These are phyloP conservation scores for Ceratonia siliqua DNA, from an alignment of 306 rosid genomes.

Conservation along the genomic window DNA sequence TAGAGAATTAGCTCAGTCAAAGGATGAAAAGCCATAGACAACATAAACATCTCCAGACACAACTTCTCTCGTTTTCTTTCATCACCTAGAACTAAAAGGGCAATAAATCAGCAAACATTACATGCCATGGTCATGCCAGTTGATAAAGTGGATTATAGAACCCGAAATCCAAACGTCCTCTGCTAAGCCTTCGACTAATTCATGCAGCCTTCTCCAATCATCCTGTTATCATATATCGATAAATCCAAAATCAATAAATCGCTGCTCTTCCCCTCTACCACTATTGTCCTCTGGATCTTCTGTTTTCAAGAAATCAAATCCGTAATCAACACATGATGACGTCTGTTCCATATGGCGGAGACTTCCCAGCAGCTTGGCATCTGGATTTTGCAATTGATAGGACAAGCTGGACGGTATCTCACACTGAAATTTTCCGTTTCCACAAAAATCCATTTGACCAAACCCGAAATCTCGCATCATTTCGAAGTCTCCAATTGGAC, in stretches of 20 bases:
- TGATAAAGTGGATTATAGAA: neutral
- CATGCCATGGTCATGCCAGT: neutral
- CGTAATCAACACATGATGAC: slow-evolving; percentile 45
- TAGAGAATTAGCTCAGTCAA: slow-evolving; percentile 53
- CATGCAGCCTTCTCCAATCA: neutral
- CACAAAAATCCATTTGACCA: slow-evolving; percentile 31
- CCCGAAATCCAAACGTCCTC: neutral
- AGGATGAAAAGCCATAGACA: neutral
- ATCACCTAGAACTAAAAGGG: slow-evolving; percentile 15
- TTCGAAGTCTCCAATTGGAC: slow-evolving; percentile 32
- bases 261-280: slow-evolving; percentile 36
- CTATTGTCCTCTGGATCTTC: slow-evolving; percentile 44
- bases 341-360: slow-evolving; percentile 59
- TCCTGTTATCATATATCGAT: slow-evolving; percentile 30
- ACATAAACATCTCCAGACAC: neutral
- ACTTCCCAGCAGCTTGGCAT: slow-evolving; percentile 70
- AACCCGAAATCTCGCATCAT: slow-evolving; percentile 32
- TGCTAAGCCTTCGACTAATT: neutral
- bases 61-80: neutral
- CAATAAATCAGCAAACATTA: slow-evolving; percentile 2
- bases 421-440: slow-evolving; percentile 3
- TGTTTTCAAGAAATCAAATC: slow-evolving; percentile 61
- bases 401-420: slow-evolving; percentile 46
- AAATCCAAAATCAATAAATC: slow-evolving; percentile 36
- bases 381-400: slow-evolving; percentile 59